Base-by-base conservation (phyloP, 2,329 filamentous ascomycete species). In the Xylaria sp. region DNA sequence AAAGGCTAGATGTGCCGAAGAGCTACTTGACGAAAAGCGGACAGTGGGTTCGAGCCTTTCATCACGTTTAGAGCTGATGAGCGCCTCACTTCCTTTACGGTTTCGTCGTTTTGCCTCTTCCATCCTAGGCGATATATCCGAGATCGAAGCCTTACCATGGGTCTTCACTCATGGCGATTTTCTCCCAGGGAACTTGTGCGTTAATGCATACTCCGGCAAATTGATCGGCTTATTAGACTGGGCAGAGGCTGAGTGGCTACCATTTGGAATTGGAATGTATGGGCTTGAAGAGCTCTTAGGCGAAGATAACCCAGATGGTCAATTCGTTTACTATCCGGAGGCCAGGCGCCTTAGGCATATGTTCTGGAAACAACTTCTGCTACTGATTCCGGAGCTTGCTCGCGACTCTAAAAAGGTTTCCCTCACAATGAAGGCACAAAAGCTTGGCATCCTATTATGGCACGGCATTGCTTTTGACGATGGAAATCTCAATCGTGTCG, bases 401-500 rank as follows among this genome's bases (percentile, higher is more conserved):
- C 68, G 36, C 15, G 65, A 77, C 10, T 2, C 69, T 3, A 66
- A 56, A 48, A 54, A 36, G 1, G 46, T 78, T 13, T 73, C 79
- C 4, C 79, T 80, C 0, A 77, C 87, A 0, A 75, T 74, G 62
- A 71, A 82, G 46, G 83, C 87, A 13, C 83, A 80, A 75, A 81
- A 75, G 3, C 72, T 90, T 20, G 88, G 89, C 0, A 82, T 90
- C 6, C 68, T 91, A 20, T 80, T 91, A 2, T 91, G 89, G 89
- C 83, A 87, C 75, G 89, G 88, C 0, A 88, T 87, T 74, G 88
- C 88, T 2, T 90, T 88, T 77, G 88, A 91, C 74, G 83, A 87
- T 28, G 88, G 89, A 0, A 79, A 77, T 38, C 83, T 91, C 63
- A 81, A 90, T 76, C 82, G 89, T 1, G 87, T 87, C 17, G 86